Evolutionary conservation across 177 flowering plant genomes (phyloP).

Genomic region (Telopea speciosissima): DNA sequence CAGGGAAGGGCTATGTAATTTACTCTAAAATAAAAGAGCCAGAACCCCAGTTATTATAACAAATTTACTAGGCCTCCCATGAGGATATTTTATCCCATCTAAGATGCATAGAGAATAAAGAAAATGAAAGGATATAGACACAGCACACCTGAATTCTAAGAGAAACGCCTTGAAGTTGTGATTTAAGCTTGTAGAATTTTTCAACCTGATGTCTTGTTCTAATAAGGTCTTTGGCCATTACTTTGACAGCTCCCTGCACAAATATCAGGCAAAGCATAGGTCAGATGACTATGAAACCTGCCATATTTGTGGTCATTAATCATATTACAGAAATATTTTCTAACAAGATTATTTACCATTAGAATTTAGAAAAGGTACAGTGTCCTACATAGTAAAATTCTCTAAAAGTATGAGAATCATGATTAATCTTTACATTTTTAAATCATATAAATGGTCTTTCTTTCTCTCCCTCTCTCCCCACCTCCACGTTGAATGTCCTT

Average conservation of each 20-base stretch:
- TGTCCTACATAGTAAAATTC: too few species aligned
- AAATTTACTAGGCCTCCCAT: background rate
- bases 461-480: too few species aligned
- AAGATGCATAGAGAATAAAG: background rate
- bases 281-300: background rate
- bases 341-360: too few species aligned
- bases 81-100: background rate
- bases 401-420: too few species aligned
- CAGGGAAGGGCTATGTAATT: too few species aligned
- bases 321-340: background rate
- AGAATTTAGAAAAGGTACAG: too few species aligned
- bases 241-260: constrained; percentile 83
- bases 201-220: constrained; percentile 92
- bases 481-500: too few species aligned
- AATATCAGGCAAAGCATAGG: background rate
- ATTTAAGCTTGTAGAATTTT: constrained; percentile 88
- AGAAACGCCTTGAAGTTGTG: constrained; percentile 92
- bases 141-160: constrained; percentile 80
- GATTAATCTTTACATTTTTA: too few species aligned
- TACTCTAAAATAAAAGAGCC: too few species aligned
- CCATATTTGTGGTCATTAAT: background rate
- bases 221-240: constrained; percentile 96
- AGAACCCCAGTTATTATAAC: background rate
- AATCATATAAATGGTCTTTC: too few species aligned
- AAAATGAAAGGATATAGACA: background rate